phyloP scores from a whole-genome alignment of 2,329 filamentous ascomycete species.

The Ophiocordyceps australis region DNA sequence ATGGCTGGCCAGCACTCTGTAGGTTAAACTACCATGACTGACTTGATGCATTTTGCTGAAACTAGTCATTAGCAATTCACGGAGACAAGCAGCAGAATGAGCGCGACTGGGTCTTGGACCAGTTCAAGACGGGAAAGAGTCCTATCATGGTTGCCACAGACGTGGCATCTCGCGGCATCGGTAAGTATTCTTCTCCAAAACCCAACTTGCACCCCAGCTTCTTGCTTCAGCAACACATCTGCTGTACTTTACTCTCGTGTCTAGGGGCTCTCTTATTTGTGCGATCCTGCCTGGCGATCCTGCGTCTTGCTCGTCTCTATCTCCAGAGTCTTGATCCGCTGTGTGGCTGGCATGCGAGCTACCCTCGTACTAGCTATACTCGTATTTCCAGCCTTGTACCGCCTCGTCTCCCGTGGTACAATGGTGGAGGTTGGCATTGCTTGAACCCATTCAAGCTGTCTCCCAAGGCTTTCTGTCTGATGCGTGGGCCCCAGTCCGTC shows the following conservation, averaged over 20 bases:
- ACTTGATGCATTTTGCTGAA: slow-evolving; percentile 8
- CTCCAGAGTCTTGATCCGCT: slow-evolving; percentile 64
- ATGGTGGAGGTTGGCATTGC: slow-evolving; percentile 59
- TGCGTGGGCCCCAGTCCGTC: no score
- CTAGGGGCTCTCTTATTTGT: slow-evolving; percentile 73
- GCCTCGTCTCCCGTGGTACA: slow-evolving; percentile 43
- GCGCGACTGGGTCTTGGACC: slow-evolving; percentile 97
- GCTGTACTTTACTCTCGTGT: slow-evolving; percentile 83
- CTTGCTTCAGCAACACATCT: slow-evolving; percentile 27
- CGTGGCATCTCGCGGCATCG: slow-evolving; percentile 99
- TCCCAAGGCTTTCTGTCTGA: slow-evolving; percentile 40
- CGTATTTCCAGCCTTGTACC: slow-evolving; percentile 61
- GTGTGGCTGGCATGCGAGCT: slow-evolving; percentile 31
- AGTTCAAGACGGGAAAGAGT: slow-evolving; percentile 98
- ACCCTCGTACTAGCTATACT: slow-evolving; percentile 47
- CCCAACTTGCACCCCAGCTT: background rate
- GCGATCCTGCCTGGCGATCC: slow-evolving; percentile 84
- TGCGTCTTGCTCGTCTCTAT: slow-evolving; percentile 63
- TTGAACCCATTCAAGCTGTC: slow-evolving; percentile 61
- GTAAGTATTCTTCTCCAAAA: no score
- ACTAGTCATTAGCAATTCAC: slow-evolving; percentile 57
- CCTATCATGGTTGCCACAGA: slow-evolving; percentile 99
- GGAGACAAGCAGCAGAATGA: slow-evolving; percentile 99
- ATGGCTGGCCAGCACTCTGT: slow-evolving; percentile 95
- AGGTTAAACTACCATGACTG: no score